Evolutionary conservation across 805 yeast genomes (phyloP).

Genomic region (Lachancea meyersii): DNA sequence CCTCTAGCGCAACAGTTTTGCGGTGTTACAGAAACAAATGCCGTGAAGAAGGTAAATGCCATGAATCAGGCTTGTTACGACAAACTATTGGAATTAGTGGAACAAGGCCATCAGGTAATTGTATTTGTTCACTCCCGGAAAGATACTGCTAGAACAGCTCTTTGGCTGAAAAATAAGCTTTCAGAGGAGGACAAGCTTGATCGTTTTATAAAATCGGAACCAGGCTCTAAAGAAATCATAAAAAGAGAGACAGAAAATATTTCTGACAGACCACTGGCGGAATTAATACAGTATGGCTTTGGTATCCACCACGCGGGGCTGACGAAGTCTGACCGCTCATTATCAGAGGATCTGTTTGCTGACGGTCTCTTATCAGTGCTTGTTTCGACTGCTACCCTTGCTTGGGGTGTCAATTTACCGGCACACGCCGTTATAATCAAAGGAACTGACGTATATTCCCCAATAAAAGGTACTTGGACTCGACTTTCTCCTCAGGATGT

Average conservation of each 20-base stretch:
- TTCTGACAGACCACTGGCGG: constrained; percentile 48
- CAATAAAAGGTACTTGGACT: constrained; percentile 83
- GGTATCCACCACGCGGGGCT: constrained; percentile 94
- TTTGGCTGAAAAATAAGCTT: constrained; percentile 58
- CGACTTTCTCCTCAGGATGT: constrained; percentile 94
- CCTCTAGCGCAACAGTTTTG: constrained; percentile 84
- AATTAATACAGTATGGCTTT: constrained; percentile 62
- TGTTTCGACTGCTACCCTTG: constrained; percentile 87
- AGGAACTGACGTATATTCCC: constrained; percentile 91
- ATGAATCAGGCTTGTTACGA: constrained; percentile 90
- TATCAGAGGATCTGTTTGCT: constrained; percentile 81
- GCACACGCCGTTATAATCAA: constrained; percentile 91
- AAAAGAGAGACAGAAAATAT: constrained; percentile 55
- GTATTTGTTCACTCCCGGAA: constrained; percentile 92
- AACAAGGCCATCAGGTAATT: constrained; percentile 69
- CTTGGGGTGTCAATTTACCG: constrained; percentile 96
- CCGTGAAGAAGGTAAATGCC: constrained; percentile 69
- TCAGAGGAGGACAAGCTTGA: constrained; percentile 47
- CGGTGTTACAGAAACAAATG: constrained; percentile 79
- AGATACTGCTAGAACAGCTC: constrained; percentile 82
- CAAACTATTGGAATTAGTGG: constrained; percentile 56
- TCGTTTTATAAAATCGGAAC: constrained; percentile 39
- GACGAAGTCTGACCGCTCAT: constrained; percentile 60
- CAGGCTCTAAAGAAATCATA: constrained; percentile 58
- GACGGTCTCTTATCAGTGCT: constrained; percentile 79